Percentiles rank a stretch among this genome's conserved stretches.
Evolutionary conservation across 140 eudicot genomes (phyloP).

Genomic region (Stevia rebaudiana): DNA sequence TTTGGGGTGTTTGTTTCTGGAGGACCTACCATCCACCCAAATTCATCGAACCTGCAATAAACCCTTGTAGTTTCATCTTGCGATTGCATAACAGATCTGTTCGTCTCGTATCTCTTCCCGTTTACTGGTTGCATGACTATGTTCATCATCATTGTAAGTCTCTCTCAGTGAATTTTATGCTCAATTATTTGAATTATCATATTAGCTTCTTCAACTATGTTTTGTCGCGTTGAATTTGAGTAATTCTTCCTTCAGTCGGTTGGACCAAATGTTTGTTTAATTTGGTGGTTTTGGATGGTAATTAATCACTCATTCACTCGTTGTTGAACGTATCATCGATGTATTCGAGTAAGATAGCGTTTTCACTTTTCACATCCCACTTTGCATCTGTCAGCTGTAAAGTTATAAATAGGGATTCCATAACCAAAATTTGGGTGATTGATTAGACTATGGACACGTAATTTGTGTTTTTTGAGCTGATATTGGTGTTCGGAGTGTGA

Average conservation of each 20-base stretch:
- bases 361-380: too few relatives aligned
- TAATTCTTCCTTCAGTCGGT: not conserved
- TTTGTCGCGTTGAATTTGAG: not conserved
- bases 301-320: not conserved
- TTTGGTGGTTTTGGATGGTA: not conserved
- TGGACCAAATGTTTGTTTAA: not conserved
- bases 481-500: not conserved
- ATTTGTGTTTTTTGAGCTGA: not conserved
- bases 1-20: too few relatives aligned
- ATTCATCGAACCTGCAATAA: not conserved
- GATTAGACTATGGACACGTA: not conserved
- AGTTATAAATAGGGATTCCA: not conserved
- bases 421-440: too few relatives aligned
- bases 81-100: not conserved
- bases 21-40: not conserved
- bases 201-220: not conserved
- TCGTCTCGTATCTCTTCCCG: too few relatives aligned
- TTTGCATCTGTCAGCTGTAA: too few relatives aligned
- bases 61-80: too few relatives aligned
- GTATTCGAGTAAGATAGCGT: not conserved
- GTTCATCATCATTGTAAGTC: constrained; percentile 10
- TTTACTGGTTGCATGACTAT: not conserved
- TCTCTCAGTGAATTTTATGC: not conserved
- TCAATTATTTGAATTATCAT: not conserved
- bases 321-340: not conserved